Base-by-base conservation (phyloP, 75 land plant genomes). In the Larix kaempferi region DNA sequence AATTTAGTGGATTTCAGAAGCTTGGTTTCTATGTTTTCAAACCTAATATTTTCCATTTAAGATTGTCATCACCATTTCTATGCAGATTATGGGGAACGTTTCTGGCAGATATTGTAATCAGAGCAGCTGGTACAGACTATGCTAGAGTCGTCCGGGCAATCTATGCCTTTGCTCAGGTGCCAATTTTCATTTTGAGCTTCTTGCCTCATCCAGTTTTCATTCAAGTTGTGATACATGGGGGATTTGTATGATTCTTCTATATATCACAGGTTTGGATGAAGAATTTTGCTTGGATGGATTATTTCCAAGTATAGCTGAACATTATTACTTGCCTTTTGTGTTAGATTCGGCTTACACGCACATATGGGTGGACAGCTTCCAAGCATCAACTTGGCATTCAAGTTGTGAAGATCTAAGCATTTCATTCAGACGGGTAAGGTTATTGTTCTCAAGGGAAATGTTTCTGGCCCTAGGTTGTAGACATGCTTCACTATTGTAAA, bases 71-170 rank as follows among this genome's bases (percentile, higher is more conserved):
- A 39, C 0, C 41, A 44, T 69, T 69, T 56, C 65, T 79, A 19
- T 80, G 84, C 91, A 96, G 99, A 78, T 59, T 96, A 59, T 96
- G 98, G 98, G 99, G 98, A 64, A 94, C 98, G 33, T 84, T 96
- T 82, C 63, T 96, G 75, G 99, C 95, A 21, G 99, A 94, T 81
- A 78, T 92, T 57, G 98, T 96, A 27, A 92, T 94, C 59, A 96
- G 88, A 64, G 86, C 90, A 80, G 72, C 95, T 59, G 99, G 93
- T 65, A 92, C 98, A 44, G 99, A 96, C 80, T 92, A 96, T 81
- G 95, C 93, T 39, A 87, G 99, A 80, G 88, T 96, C 23, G 78
- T 96, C 33, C 90, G 92, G 29, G 99, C 99, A 59, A 92, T 96
- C 73, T 92, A 86, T 83, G 98, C 93, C 71, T 86, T 96, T 88